Base-by-base conservation (phyloP, 148 eudicot genomes). In the Vaccinium corymbosum region DNA sequence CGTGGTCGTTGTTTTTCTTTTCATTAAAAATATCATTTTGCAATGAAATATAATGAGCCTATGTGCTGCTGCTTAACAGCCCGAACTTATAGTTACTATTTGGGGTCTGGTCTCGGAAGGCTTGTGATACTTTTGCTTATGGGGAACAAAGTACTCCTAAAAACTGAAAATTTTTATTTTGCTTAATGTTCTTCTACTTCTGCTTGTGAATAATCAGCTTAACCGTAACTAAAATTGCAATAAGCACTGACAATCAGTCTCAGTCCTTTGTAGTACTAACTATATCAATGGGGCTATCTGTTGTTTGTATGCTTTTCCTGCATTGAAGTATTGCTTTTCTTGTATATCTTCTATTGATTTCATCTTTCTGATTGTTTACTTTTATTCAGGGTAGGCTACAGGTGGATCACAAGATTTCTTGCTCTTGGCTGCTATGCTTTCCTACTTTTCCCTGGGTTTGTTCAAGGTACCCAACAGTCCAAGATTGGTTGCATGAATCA, bases 361-460 rank as follows among this genome's bases (percentile, higher is more conserved):
- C 70, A 13, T 32, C 29, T 85, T 82, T 78, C 85, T 90, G 74
- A 90, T 86, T 86, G 75, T 76, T 85, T 81, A 48, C 81, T 46
- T 89, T 86, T 62, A 64, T 89, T 86, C 95, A 93, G 95, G 94
- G 87, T 90, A 89, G 95, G 95, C 87, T 93, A 89, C 89, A 89
- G 92, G 83, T 90, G 91, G 91, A 87, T 93, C 84, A 84, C 81
- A 51, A 88, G 87, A 82, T 87, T 92, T 87, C 90, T 93, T 85
- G 92, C 94, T 77, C 90, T 93, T 50, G 90, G 94, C 76, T 90
- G 89, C 79, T 92, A 93, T 81, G 82, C 92, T 14, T 57, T 93
- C 83, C 86, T 93, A 83, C 89, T 93, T 76, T 80, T 92, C 78
- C 96, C 96, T 25, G 96, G 96, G 22, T 88, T 93, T 86, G 4